phyloP scores from a whole-genome alignment of 73 alveolate species.

The Tetrahymena elliotti region DNA sequence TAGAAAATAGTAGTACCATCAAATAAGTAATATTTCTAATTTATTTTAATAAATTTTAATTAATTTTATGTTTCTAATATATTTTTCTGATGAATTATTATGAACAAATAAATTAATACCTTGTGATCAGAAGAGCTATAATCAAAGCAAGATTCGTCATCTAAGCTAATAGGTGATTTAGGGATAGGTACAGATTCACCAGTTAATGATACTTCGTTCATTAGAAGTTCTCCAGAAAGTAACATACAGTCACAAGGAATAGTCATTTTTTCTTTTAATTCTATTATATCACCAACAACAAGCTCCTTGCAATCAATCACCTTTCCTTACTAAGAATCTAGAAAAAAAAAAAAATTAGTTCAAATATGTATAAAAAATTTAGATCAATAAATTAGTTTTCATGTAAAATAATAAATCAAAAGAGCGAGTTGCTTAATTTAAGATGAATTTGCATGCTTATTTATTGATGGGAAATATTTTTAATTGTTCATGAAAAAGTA shows the following conservation, averaged over 20 bases:
- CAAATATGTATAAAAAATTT: too few species aligned
- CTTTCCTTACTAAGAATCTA: neutral
- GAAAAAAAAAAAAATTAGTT: too few species aligned
- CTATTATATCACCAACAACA: slow-evolving; percentile 36
- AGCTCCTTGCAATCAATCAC: slow-evolving; percentile 19
- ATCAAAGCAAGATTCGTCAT: slow-evolving; percentile 27
- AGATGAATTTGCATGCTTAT: too few species aligned
- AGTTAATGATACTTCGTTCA: slow-evolving; percentile 81
- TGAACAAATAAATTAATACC: neutral
- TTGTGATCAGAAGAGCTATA: slow-evolving; percentile 25
- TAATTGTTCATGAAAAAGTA: slow-evolving; percentile 39
- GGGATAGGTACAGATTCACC: slow-evolving; percentile 84
- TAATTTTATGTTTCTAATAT: neutral
- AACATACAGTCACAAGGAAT: slow-evolving; percentile 77
- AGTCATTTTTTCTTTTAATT: slow-evolving; percentile 14
- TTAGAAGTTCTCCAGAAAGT: slow-evolving; percentile 63
- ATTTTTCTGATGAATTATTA: neutral
- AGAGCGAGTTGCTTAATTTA: too few species aligned
- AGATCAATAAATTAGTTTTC: slow-evolving; percentile 28
- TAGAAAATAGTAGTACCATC: slow-evolving; percentile 33
- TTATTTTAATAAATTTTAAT: neutral
- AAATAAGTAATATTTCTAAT: slow-evolving; percentile 13
- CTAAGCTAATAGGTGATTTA: slow-evolving; percentile 22
- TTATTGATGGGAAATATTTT: too few species aligned
- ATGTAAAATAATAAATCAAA: neutral